These are phyloP conservation scores for Narthecium ossifragum DNA, from an alignment of 106 monocot genomes.

Conservation along the genomic window DNA sequence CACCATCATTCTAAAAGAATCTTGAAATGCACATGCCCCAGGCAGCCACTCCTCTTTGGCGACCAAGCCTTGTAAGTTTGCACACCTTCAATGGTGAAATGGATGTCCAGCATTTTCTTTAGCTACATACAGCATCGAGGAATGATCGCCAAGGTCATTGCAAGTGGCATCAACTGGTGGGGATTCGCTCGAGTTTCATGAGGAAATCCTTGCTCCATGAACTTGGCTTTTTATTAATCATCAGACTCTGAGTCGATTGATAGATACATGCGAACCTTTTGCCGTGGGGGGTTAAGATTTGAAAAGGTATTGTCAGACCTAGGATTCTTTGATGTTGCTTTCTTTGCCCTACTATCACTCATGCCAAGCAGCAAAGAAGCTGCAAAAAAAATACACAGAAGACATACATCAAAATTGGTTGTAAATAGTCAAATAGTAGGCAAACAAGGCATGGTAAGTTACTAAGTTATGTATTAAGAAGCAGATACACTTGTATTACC, in stretches of 20 bases:
- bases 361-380: conserved; percentile 58
- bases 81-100: not conserved
- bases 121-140: not conserved
- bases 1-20: not conserved
- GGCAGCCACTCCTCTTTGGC: not conserved
- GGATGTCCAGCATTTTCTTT: not conserved
- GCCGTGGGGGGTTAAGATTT: conserved; percentile 44
- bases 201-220: not conserved
- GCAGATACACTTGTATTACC: too few relatives aligned
- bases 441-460: too few relatives aligned
- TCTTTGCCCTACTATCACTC: conserved; percentile 35
- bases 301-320: conserved; percentile 42
- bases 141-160: too few relatives aligned
- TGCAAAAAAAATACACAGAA: conserved; percentile 33
- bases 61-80: not conserved
- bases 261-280: conserved; percentile 34
- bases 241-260: conserved; percentile 74
- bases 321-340: conserved; percentile 17
- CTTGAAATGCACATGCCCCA: not conserved
- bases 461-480: too few relatives aligned
- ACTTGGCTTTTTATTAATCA: conserved; percentile 3
- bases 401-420: too few relatives aligned
- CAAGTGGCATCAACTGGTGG: too few relatives aligned
- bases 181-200: not conserved
- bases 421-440: too few relatives aligned